phyloP scores from a whole-genome alignment of 2,329 filamentous ascomycete genomes.

The Sclerotinia spermophila region DNA sequence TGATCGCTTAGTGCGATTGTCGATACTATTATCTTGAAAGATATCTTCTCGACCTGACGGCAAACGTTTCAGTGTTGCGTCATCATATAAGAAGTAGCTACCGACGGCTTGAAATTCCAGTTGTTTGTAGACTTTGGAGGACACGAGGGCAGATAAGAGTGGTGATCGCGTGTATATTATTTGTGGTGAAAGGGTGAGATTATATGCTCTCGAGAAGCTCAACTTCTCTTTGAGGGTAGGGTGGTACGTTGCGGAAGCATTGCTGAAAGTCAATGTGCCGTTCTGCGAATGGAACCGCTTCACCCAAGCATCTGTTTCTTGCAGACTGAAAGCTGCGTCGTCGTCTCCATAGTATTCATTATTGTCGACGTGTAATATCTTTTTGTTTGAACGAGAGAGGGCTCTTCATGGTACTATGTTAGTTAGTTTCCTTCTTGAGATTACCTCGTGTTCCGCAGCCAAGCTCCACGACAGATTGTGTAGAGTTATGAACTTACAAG shows the following conservation, averaged over 20 bases:
- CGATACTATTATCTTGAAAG: conserved; percentile 72
- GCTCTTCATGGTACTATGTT: conserved; percentile 69
- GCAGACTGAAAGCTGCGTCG: conserved; percentile 80
- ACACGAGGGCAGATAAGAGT: conserved; percentile 77
- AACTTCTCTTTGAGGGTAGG: conserved; percentile 42
- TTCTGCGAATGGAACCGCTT: conserved; percentile 40
- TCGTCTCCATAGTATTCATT: conserved; percentile 85
- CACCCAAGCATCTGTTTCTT: conserved; percentile 76
- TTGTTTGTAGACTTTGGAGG: conserved; percentile 81
- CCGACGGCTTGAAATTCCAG: conserved; percentile 92
- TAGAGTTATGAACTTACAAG: conserved; percentile 51
- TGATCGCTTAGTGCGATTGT: conserved; percentile 75
- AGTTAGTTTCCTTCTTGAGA: conserved; percentile 59
- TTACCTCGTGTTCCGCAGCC: not conserved
- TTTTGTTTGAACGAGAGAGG: conserved; percentile 87
- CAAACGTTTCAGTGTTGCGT: conserved; percentile 58
- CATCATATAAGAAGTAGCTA: conserved; percentile 75
- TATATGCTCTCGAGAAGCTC: conserved; percentile 69
- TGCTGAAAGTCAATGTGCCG: conserved; percentile 33
- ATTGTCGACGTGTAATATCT: conserved; percentile 82
- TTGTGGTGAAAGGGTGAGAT: conserved; percentile 78
- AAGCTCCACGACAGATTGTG: conserved; percentile 12
- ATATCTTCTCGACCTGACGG: conserved; percentile 90
- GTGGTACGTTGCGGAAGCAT: conserved; percentile 30
- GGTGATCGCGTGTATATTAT: conserved; percentile 80